Conservation (phyloP, 805 yeast genomes). For the Hanseniaspora occidentalis region DNA sequence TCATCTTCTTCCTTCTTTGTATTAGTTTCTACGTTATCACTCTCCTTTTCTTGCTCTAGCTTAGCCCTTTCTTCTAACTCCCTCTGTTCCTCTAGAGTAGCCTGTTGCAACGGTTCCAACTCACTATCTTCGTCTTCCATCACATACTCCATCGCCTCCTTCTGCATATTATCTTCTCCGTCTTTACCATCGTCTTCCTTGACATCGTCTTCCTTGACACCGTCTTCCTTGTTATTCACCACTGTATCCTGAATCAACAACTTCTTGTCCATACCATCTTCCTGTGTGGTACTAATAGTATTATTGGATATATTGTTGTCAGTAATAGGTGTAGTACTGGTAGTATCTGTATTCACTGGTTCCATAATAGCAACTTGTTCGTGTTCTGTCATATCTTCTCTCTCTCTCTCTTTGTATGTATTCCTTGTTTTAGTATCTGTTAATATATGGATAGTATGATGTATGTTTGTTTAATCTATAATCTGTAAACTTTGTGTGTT, state of each 20-base stretch:
- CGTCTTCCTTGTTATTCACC: too few relatives aligned
- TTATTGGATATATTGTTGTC: background rate
- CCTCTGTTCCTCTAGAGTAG: background rate
- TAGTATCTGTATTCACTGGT: background rate
- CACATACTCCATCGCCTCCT: constrained; percentile 2
- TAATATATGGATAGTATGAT: too few relatives aligned
- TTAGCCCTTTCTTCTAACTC: constrained; percentile 3
- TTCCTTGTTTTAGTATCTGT: background rate
- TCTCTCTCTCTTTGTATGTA: background rate
- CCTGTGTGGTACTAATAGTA: background rate
- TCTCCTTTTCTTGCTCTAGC: constrained; percentile 3
- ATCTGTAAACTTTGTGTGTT: too few relatives aligned
- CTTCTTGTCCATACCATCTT: background rate
- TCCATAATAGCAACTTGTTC: background rate
- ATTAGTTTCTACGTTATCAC: too few relatives aligned
- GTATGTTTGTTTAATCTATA: too few relatives aligned
- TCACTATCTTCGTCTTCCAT: background rate
- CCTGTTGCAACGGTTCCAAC: background rate
- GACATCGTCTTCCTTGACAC: too few relatives aligned
- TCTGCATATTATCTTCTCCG: background rate
- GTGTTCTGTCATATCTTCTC: background rate
- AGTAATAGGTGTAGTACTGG: constrained; percentile 2
- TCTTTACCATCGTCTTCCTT: background rate
- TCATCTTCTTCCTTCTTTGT: background rate
- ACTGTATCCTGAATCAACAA: too few relatives aligned